phyloP scores from a whole-genome alignment of 495 filamentous ascomycete genomes.

The Staphylotrichum longicolle region DNA sequence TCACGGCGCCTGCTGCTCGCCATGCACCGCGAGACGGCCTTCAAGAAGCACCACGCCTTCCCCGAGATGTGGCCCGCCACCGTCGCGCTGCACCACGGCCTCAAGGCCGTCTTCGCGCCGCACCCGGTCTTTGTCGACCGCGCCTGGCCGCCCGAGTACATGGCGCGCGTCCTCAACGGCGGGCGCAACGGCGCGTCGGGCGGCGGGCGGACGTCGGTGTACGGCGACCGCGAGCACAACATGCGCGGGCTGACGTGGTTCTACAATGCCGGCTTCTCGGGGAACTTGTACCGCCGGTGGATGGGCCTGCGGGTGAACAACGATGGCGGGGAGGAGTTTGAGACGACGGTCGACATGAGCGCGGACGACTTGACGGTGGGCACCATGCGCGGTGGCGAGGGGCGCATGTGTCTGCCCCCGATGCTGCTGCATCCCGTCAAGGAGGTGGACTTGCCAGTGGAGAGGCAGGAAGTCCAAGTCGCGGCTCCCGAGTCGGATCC shows the following conservation, averaged over 20 bases:
- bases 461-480: constrained; percentile 52
- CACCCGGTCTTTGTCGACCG: constrained; percentile 92
- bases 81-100: constrained; percentile 83
- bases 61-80: constrained; percentile 95
- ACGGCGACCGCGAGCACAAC: constrained; percentile 86
- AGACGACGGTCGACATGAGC: constrained; percentile 55
- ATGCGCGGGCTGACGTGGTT: constrained; percentile 89
- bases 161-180: constrained; percentile 80
- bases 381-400: constrained; percentile 59
- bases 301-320: constrained; percentile 80
- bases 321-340: constrained; percentile 81
- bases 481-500: constrained; percentile 41
- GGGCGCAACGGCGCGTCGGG: constrained; percentile 75
- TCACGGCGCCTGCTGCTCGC: constrained; percentile 74
- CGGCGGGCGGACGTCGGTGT: constrained; percentile 70
- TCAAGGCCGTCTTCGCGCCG: constrained; percentile 91
- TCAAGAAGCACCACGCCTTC: constrained; percentile 84
- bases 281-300: constrained; percentile 84
- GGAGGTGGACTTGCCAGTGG: constrained; percentile 73
- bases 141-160: constrained; percentile 75
- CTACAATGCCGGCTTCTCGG: constrained; percentile 83
- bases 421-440: constrained; percentile 95
- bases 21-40: constrained; percentile 86
- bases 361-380: constrained; percentile 48
- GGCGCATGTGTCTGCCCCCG: constrained; percentile 88